Percentiles rank a stretch among this genome's conserved stretches.
Evolutionary conservation across 768 basidiomycete species (phyloP).

Genomic region (Pluteus cervinus): DNA sequence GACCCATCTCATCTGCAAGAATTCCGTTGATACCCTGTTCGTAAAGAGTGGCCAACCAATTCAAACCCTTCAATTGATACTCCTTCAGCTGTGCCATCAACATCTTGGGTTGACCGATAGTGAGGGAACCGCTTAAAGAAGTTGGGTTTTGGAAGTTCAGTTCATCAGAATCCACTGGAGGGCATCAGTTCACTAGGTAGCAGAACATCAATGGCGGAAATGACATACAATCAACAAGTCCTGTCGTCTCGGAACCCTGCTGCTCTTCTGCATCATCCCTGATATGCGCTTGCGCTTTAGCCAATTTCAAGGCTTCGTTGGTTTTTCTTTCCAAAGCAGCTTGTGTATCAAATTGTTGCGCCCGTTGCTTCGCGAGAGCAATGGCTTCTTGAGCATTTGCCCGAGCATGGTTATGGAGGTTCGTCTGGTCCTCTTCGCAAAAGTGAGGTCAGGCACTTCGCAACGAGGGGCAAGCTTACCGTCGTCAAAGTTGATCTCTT

Average conservation of each 20-base stretch:
- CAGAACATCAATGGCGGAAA: neutral
- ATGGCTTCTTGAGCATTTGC: constrained; percentile 90
- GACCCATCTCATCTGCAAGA: constrained; percentile 98
- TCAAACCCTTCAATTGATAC: constrained; percentile 96
- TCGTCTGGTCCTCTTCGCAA: constrained; percentile 74
- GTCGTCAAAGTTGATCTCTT: constrained; percentile 87
- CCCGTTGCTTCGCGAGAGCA: constrained; percentile 68
- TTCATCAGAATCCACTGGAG: constrained; percentile 87
- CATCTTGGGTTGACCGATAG: constrained; percentile 91
- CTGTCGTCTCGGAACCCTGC: constrained; percentile 9
- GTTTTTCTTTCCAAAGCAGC: constrained; percentile 78
- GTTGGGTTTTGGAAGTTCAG: constrained; percentile 99
- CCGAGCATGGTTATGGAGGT: constrained; percentile 78
- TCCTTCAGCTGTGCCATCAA: constrained; percentile 96
- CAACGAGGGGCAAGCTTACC: constrained; percentile 41
- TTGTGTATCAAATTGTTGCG: constrained; percentile 79
- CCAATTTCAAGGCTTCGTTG: constrained; percentile 67
- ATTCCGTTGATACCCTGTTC: constrained; percentile 99
- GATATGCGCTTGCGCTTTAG: constrained; percentile 46
- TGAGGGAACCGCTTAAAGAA: constrained; percentile 75
- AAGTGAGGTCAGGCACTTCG: neutral
- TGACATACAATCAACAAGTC: constrained; percentile 63
- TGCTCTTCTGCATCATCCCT: constrained; percentile 38
- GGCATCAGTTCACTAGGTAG: neutral
- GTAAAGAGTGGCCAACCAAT: constrained; percentile 96